Evolutionary conservation across 2,329 filamentous ascomycete genomes (phyloP).

Genomic region (Tolypocladium amazonense): DNA sequence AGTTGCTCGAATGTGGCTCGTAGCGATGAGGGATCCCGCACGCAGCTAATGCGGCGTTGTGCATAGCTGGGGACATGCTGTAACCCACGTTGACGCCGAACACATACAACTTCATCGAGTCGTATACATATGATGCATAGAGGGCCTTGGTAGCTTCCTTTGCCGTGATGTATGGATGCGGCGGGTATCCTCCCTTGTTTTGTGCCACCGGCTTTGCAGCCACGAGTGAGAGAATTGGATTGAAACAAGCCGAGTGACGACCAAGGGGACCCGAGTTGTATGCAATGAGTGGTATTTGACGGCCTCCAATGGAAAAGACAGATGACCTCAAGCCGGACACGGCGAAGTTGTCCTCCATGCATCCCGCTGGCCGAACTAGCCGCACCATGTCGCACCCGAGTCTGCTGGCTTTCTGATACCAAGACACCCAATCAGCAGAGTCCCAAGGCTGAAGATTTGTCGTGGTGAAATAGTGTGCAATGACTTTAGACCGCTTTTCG

Average conservation of each 20-base stretch:
- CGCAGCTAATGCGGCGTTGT: constrained; percentile 56
- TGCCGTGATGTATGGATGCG: constrained; percentile 38
- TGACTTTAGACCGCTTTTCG: constrained; percentile 48
- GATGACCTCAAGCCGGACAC: constrained; percentile 44
- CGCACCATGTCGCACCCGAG: constrained; percentile 53
- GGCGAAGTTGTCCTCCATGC: constrained; percentile 52
- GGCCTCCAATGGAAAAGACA: constrained; percentile 28
- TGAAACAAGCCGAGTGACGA: constrained; percentile 55
- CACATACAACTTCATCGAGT: constrained; percentile 62
- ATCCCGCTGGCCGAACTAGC: constrained; percentile 45
- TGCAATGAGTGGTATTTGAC: constrained; percentile 43
- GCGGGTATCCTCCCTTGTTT: constrained; percentile 11
- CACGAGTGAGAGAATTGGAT: constrained; percentile 51
- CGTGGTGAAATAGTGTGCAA: constrained; percentile 41
- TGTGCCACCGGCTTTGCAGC: constrained; percentile 27
- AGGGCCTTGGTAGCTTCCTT: constrained; percentile 54
- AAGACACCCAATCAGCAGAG: constrained; percentile 40
- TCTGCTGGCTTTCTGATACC: constrained; percentile 46
- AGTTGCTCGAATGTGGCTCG: constrained; percentile 50
- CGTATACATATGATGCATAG: constrained; percentile 55
- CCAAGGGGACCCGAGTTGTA: constrained; percentile 57
- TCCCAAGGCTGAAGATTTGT: constrained; percentile 41
- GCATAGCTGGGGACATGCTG: constrained; percentile 69
- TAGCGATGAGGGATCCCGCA: constrained; percentile 63
- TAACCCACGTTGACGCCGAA: constrained; percentile 63